Conservation (phyloP, 257 asterid species). For the Solanum boliviense region DNA sequence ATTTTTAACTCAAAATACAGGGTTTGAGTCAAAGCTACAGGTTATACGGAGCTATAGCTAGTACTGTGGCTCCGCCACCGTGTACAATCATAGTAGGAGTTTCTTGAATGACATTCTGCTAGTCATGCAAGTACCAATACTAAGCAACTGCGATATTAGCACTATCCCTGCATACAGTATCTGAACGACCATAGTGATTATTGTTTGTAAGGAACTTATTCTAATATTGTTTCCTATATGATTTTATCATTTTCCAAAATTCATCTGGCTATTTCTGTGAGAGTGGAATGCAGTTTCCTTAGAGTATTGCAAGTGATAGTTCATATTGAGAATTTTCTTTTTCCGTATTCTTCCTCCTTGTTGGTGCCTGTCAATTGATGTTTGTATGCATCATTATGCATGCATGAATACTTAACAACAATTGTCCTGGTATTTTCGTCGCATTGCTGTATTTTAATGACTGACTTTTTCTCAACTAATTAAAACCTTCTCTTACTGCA, state of each 20-base stretch:
- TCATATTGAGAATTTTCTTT: background rate
- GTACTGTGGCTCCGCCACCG: background rate
- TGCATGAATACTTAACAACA: background rate
- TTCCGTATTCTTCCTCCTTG: background rate
- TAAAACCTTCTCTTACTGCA: constrained; percentile 29
- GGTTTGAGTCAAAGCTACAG: background rate
- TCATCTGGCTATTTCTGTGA: background rate
- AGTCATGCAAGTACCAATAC: background rate
- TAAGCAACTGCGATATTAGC: background rate
- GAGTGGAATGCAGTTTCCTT: background rate
- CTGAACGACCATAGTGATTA: background rate
- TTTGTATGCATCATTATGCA: background rate
- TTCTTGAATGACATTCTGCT: background rate
- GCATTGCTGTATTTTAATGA: background rate
- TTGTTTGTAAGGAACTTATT: background rate
- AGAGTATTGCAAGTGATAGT: background rate
- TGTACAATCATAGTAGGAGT: background rate
- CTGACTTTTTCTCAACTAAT: background rate
- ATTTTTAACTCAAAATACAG: background rate
- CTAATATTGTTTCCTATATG: background rate
- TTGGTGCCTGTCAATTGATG: background rate
- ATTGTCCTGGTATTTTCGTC: background rate
- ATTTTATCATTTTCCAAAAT: background rate
- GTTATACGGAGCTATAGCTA: background rate
- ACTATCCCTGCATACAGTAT: background rate